Percentiles rank a stretch among this genome's conserved stretches.
Conservation (phyloP, 129 eudicot genomes). For the Flaveria ramosissima region DNA sequence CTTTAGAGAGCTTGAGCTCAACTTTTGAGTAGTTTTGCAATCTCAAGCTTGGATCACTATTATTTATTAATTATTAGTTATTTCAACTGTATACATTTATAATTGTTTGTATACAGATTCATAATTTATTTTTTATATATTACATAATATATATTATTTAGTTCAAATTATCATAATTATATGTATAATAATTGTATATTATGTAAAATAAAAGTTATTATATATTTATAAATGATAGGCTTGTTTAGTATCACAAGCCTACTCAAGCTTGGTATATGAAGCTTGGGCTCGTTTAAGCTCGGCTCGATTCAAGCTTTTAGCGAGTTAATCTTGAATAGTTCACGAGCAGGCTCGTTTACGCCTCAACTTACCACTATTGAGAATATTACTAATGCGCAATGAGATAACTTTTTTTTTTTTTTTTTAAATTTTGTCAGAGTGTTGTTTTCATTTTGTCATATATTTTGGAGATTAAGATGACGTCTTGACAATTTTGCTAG, state of each 20-base stretch:
- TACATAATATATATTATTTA: neutral
- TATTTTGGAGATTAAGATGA: conserved; percentile 1
- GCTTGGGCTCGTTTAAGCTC: neutral
- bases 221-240: neutral
- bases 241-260: neutral
- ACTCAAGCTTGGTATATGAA: neutral
- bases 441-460: neutral
- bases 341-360: neutral
- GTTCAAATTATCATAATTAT: neutral
- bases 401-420: too few species aligned
- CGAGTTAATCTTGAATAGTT: neutral
- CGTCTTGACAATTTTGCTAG: conserved; percentile 10
- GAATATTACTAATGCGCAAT: neutral
- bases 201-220: neutral
- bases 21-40: neutral
- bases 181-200: neutral
- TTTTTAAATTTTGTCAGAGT: neutral
- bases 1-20: neutral
- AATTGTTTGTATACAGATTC: neutral
- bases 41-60: neutral
- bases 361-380: neutral
- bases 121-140: neutral
- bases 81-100: neutral
- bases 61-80: neutral
- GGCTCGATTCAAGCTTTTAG: neutral